Percentiles rank a stretch among this genome's conserved stretches.
Conservation (phyloP, 805 yeast species). For the Wickerhamomyces bovis region DNA sequence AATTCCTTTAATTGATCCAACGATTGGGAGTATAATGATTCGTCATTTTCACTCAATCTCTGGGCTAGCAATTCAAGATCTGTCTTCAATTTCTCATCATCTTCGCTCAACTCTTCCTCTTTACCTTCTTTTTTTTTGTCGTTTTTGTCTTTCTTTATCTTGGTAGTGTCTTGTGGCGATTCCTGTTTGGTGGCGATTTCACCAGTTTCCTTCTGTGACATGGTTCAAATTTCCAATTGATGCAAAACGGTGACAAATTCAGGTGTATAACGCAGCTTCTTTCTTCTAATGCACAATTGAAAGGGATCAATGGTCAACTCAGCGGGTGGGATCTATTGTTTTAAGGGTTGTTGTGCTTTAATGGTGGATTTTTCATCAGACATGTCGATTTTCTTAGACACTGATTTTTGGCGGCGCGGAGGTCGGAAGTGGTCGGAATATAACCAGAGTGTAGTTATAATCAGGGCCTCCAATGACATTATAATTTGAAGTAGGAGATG, state of each 20-base stretch:
- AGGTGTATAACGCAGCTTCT: neutral
- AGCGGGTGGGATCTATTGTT: neutral
- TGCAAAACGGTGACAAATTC: neutral
- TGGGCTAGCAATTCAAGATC: slow-evolving; percentile 87
- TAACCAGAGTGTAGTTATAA: neutral
- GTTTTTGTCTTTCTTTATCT: slow-evolving; percentile 9
- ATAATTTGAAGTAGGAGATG: too few relatives aligned
- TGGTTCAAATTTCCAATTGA: slow-evolving; percentile 1
- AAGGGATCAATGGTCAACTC: neutral
- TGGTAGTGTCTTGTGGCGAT: slow-evolving; percentile 1
- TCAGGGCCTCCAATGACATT: neutral
- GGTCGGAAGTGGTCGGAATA: neutral
- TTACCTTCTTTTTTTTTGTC: slow-evolving; percentile 19
- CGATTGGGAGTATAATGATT: slow-evolving; percentile 46
- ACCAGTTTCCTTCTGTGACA: slow-evolving; percentile 15
- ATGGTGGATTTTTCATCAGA: slow-evolving; percentile 1
- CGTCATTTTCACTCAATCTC: slow-evolving; percentile 52
- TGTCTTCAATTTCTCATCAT: slow-evolving; percentile 80
- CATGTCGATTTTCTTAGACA: neutral
- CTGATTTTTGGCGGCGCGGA: neutral
- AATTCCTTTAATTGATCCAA: slow-evolving; percentile 65
- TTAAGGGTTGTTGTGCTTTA: neutral
- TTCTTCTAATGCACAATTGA: neutral
- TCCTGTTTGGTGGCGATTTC: slow-evolving; percentile 23
- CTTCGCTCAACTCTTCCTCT: slow-evolving; percentile 85